Percentiles rank a stretch among this genome's conserved stretches.
Evolutionary conservation across 2,329 filamentous ascomycete species (phyloP).

Genomic region (Microdochium paspali): DNA sequence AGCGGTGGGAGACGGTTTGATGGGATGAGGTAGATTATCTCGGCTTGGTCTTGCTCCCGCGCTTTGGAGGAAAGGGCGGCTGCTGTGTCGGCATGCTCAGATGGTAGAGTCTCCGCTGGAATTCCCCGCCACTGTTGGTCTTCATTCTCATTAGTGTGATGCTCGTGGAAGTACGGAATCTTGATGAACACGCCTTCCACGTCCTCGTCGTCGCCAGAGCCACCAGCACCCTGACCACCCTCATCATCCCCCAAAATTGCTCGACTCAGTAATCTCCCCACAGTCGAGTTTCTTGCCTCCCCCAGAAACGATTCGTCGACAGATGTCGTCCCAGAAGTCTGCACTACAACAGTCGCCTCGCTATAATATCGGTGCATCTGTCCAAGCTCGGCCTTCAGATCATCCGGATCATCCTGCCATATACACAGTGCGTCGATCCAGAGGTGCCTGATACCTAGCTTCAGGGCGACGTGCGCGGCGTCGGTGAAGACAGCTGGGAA

Average conservation of each 20-base stretch:
- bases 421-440: constrained; percentile 7
- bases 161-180: not conserved
- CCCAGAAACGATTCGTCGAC: not conserved
- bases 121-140: not conserved
- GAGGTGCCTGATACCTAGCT: constrained; percentile 4
- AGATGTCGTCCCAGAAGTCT: not conserved
- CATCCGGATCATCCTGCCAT: constrained; percentile 7
- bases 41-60: not conserved
- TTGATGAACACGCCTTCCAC: not conserved
- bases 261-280: not conserved
- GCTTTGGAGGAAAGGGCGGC: no score
- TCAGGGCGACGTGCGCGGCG: constrained; percentile 1
- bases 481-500: not conserved
- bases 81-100: no score
- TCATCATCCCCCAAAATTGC: not conserved
- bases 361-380: not conserved
- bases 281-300: not conserved
- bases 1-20: not conserved
- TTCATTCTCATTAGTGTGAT: not conserved
- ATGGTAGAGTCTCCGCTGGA: not conserved
- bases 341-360: not conserved
- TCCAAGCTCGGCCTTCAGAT: not conserved
- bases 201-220: not conserved
- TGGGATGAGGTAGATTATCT: not conserved
- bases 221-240: not conserved